phyloP scores from a whole-genome alignment of 306 rosid species.

The Carpinus fangiana region DNA sequence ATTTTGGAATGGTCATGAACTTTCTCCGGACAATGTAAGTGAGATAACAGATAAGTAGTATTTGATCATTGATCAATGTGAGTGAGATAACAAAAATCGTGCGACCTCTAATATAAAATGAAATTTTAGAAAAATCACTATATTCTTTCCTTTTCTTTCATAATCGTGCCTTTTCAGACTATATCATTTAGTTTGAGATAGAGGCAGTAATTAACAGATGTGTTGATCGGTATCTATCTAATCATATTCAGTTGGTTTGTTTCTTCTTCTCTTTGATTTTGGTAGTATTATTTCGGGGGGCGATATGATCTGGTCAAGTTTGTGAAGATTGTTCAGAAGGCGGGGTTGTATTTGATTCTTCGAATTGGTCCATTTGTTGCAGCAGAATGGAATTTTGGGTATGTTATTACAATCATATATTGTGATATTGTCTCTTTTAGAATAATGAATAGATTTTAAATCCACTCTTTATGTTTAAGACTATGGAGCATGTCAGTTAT shows the following conservation, averaged over 20 bases:
- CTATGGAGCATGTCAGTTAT: not conserved
- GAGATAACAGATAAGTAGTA: not conserved
- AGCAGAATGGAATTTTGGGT: slow-evolving; percentile 63
- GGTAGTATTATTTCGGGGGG: slow-evolving; percentile 53
- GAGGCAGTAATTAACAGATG: not conserved
- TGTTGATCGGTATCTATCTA: not conserved
- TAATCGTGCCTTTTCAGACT: too few relatives aligned
- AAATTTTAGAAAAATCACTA: not conserved
- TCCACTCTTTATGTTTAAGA: slow-evolving; percentile 3
- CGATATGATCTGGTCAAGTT: slow-evolving; percentile 62
- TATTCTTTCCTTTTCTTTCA: not conserved
- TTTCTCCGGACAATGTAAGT: slow-evolving; percentile 83
- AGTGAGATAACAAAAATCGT: too few relatives aligned
- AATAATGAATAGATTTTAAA: not conserved
- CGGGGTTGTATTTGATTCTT: slow-evolving; percentile 53
- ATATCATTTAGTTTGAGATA: not conserved
- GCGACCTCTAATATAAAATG: not conserved
- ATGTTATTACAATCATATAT: not conserved
- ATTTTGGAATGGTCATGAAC: slow-evolving; percentile 96
- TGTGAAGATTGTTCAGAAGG: slow-evolving; percentile 47
- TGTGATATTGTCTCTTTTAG: not conserved
- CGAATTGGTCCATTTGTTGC: slow-evolving; percentile 63
- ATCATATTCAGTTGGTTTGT: not conserved
- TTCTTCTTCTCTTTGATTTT: not conserved
- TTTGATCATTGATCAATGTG: not conserved